Base-by-base conservation (phyloP, 2,329 filamentous ascomycete species). In the Scytalidium lignicola region DNA sequence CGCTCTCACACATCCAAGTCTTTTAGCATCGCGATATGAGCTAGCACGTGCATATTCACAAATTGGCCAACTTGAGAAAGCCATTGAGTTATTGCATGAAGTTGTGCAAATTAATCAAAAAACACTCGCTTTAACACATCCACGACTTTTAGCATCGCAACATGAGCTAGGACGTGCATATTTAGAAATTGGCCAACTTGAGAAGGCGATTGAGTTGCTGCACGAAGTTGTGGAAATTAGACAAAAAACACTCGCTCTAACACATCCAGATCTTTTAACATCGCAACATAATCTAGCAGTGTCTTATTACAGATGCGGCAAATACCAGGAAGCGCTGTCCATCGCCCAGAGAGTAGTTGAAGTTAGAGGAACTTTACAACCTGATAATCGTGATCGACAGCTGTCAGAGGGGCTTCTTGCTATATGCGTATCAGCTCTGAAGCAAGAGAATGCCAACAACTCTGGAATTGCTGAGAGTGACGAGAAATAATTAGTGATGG, bases 271-370 rank as follows among this genome's bases (percentile, higher is more conserved):
- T 3, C 49, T 44, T 3, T 23, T 53, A 2, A 3, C 23, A 2
- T 49, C 45, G 21, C 44, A 53, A 42, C 42, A 46, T 2, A 23
- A 2, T 12, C 41, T 53, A 13, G 51, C n/a, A n/a, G n/a, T n/a
- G n/a, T n/a, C n/a, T n/a, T n/a, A n/a, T n/a, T n/a, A n/a, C n/a
- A n/a, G n/a, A n/a, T n/a, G n/a, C n/a, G n/a, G n/a, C n/a, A n/a
- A n/a, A n/a, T n/a, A n/a, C n/a, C n/a, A n/a, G n/a, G n/a, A n/a
- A n/a, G n/a, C n/a, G n/a, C n/a, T n/a, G n/a, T n/a, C n/a, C n/a
- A n/a, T n/a, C n/a, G n/a, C n/a, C n/a, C n/a, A n/a, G n/a, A n/a
- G n/a, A n/a, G n/a, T n/a, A n/a, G n/a, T n/a, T n/a, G n/a, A n/a
- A n/a, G n/a, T n/a, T n/a, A n/a, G n/a, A n/a, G n/a, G n/a, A n/a